Evolutionary conservation across 148 eudicot genomes (phyloP), one percentile per base, ranked within the genome.

Genomic region (Spergularia marina): DNA sequence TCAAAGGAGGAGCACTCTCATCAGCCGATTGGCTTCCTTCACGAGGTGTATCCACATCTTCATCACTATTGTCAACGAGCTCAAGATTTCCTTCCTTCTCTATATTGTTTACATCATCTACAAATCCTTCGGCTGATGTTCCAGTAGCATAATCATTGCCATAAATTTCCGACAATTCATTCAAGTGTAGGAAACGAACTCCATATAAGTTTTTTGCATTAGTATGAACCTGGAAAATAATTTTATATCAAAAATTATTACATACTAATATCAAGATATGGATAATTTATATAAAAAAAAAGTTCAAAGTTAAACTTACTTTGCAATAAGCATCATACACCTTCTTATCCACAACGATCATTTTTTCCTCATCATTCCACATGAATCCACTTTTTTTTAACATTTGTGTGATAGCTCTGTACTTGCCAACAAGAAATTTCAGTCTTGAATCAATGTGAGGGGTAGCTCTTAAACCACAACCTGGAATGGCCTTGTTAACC

Each of bases 391-490:
- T 65, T 64, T 51, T 74, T 12, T 14, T n/a, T 17, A 74, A 13
- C 77, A 66, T 75, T 36, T 72, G 40, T 10, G 30, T 41, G 17
- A 55, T 53, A 75, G 71, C 78, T 75, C 78, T 66, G 55, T 36
- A 66, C 20, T 67, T 76, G 23, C 41, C 41, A 0, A 11, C 54
- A 14, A 68, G 73, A 10, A 73, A 68, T 47, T 76, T 76, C 39
- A 76, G 11, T 20, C 67, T 58, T 21, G 66, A 68, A 49, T 76
- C 79, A n/a, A 76, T 76, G 55, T 76, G 73, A 30, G 79, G 79
- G 4, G 36, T 13, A 68, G 73, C 72, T 58, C 23, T 68, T 25
- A 57, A 15, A 47, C 57, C 57, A 58, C 79, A 76, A 41, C 66
- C 73, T 1, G 73, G 78, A 40, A 76, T 51, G 1, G 25, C 10